Evolutionary conservation across 2,329 filamentous ascomycete genomes (phyloP), one percentile per base, ranked within the genome.

Genomic region (Apiospora malaysiana): DNA sequence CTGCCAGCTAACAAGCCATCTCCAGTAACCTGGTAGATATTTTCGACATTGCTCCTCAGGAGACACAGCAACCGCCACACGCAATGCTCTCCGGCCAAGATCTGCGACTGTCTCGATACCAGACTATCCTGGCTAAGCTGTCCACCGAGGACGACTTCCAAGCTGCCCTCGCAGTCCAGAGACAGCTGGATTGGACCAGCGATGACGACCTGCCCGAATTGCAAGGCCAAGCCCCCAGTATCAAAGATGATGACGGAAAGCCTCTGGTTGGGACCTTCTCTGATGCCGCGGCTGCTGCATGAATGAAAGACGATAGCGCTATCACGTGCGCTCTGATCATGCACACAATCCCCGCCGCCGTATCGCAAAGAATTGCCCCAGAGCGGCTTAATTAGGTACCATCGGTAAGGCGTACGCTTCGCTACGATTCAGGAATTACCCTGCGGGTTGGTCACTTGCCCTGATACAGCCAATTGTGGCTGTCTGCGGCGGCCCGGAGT

Each of bases 11-110:
- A 63, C 32, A 63, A 32, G 8, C 56, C 27, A 69, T 69, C 66
- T 73, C 68, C 77, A 92, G 90, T 76, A 90, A 91, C 76, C 88
- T 92, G 81, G 89, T 92, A 72, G 90, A 92, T 77, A 88, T 92
- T 66, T 91, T 91, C 80, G 89, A 91, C 73, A 90, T 91, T 76
- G 85, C 87, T 46, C 88, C 88, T 27, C 85, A 87, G 71, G 85
- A 85, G 71, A 72, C 78, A 21, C 77, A 79, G 65, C 77, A 77
- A 63, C 71, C 76, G 42, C 78, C 79, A n/a, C 75, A 77, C 1
- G 70, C 74, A 42, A 70, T 79, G 63, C 76, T 79, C 43, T 83
- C 86, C 68, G 86, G 85, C 66, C 88, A 90, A 77, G 88, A 89
- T 72, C 83, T 86, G 65, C 85, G 86, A 71, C 79, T 88, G 32